Percentiles rank a stretch among this genome's conserved stretches.
Conservation (phyloP, 2,329 filamentous ascomycete genomes). For the Sporothrix brunneoviolacea region DNA sequence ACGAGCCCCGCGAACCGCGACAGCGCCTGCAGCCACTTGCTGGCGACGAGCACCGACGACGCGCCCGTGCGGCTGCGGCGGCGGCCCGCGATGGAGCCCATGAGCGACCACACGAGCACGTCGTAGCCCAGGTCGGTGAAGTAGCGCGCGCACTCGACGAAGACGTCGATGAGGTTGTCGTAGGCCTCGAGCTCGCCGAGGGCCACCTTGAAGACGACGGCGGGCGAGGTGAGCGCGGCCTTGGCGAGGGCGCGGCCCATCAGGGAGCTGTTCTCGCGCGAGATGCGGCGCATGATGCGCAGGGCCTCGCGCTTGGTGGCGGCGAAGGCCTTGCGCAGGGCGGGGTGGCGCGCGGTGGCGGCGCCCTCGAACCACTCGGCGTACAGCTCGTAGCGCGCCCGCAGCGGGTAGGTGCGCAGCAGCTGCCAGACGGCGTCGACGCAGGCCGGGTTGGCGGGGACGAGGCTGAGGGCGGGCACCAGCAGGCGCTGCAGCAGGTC, state of each 20-base stretch:
- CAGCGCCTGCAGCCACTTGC: conserved; percentile 84
- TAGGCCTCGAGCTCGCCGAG: conserved; percentile 90
- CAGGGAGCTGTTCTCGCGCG: conserved; percentile 74
- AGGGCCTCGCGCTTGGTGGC: conserved; percentile 72
- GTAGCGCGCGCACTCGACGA: conserved; percentile 90
- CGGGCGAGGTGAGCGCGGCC: conserved; percentile 84
- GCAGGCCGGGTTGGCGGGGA: conserved; percentile 73
- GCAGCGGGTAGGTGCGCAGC: conserved; percentile 68
- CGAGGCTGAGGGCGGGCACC: conserved; percentile 82
- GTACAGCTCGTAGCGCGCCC: conserved; percentile 79
- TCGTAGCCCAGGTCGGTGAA: conserved; percentile 92
- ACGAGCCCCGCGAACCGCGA: conserved; percentile 87
- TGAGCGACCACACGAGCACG: conserved; percentile 83
- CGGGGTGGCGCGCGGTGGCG: conserved; percentile 67
- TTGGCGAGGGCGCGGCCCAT: conserved; percentile 89
- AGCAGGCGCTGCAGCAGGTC: conserved; percentile 76
- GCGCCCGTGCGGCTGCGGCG: conserved; percentile 57
- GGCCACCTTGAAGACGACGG: conserved; percentile 82
- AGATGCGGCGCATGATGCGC: conserved; percentile 81
- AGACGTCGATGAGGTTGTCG: conserved; percentile 86
- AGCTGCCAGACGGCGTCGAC: conserved; percentile 84
- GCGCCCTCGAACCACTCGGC: conserved; percentile 85
- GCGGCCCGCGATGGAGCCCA: conserved; percentile 62
- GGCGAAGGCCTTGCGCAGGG: conserved; percentile 73
- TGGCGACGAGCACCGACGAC: conserved; percentile 65